A percentile compares a stretch with the other conserved stretches of the same genome.
Evolutionary conservation across 176 grass and related monocot species (phyloP).

Genomic region (Oryza rufipogon): DNA sequence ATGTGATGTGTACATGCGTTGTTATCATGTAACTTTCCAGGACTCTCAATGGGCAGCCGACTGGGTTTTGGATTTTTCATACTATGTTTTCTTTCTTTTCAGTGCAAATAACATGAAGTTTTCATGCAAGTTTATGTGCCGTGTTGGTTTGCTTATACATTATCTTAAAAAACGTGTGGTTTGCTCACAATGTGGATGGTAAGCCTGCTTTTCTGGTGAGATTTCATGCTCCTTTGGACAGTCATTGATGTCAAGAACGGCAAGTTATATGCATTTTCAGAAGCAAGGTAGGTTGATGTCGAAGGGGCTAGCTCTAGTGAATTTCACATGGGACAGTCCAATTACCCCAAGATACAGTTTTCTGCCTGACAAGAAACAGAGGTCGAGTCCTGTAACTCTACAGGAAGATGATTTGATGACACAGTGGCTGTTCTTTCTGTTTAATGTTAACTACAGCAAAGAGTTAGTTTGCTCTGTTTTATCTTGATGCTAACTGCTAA

Average conservation of each 20-base stretch:
- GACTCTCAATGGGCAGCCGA: background rate
- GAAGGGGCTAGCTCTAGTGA: background rate
- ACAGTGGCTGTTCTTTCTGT: background rate
- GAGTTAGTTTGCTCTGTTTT: background rate
- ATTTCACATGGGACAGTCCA: background rate
- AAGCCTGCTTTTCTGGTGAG: background rate
- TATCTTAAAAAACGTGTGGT: no score
- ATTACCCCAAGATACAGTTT: background rate
- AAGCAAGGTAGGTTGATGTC: background rate
- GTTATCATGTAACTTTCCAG: constrained; percentile 8
- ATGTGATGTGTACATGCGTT: constrained; percentile 12
- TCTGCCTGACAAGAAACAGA: background rate
- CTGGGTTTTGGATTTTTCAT: constrained; percentile 10
- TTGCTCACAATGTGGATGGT: background rate
- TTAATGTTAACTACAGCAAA: background rate
- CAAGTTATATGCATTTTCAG: background rate
- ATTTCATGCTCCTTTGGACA: background rate
- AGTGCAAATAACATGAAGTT: background rate
- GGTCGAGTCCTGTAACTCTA: background rate
- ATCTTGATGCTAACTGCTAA: background rate
- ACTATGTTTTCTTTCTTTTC: background rate
- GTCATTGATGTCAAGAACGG: background rate
- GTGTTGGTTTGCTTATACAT: background rate
- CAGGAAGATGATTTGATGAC: background rate
- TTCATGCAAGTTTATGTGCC: background rate